Conservation (phyloP, 2,329 filamentous ascomycete genomes). For the Sordariomycetes sp. region DNA sequence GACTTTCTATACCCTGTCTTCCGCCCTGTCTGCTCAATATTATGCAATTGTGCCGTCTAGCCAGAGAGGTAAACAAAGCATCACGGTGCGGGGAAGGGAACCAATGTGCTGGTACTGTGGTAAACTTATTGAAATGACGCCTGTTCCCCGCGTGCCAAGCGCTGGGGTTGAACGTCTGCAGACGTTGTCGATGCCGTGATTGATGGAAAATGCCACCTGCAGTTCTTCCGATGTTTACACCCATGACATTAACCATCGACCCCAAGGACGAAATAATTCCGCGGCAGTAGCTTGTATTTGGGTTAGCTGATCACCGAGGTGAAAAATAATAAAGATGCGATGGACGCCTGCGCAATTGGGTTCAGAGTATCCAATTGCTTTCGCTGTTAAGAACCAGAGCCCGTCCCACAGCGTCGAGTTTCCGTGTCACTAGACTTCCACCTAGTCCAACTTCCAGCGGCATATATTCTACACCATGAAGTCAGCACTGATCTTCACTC, state of each 20-base stretch:
- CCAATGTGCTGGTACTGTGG: too few relatives aligned
- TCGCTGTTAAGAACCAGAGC: not conserved
- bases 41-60: too few relatives aligned
- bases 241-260: not conserved
- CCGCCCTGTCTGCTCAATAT: too few relatives aligned
- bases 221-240: not conserved
- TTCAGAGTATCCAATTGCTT: not conserved
- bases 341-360: not conserved
- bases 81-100: too few relatives aligned
- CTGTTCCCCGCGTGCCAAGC: not conserved
- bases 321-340: not conserved
- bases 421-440: not conserved
- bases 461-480: conserved; percentile 11
- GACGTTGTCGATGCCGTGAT: not conserved
- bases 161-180: not conserved
- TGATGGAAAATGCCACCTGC: not conserved
- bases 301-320: not conserved
- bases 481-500: conserved; percentile 9
- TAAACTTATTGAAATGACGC: too few relatives aligned
- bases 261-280: not conserved
- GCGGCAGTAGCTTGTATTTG: not conserved
- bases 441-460: not conserved
- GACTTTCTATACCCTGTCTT: too few relatives aligned
- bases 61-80: too few relatives aligned
- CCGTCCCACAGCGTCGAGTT: not conserved